These are phyloP conservation scores for Russula brevipes DNA, from an alignment of 768 basidiomycete species.

Conservation along the genomic window DNA sequence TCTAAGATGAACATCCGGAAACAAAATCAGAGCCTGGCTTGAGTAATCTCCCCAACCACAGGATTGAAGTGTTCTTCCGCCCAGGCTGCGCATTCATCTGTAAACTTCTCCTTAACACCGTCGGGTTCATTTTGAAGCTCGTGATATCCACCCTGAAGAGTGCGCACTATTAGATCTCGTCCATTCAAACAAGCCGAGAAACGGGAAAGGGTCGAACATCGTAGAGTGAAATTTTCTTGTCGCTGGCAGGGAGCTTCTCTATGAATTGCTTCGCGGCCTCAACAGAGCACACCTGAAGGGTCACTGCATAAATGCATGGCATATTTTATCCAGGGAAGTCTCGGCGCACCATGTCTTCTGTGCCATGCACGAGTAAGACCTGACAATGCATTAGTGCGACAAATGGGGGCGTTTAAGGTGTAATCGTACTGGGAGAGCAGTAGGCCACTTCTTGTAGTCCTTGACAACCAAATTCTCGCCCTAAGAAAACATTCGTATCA, in stretches of 20 bases:
- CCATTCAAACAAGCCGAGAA: background rate
- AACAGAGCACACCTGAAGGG: slow-evolving; percentile 47
- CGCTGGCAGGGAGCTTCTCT: slow-evolving; percentile 43
- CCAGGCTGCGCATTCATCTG: slow-evolving; percentile 53
- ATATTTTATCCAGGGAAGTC: background rate
- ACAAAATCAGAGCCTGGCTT: slow-evolving; percentile 17
- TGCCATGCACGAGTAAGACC: slow-evolving; percentile 60
- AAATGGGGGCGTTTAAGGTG: slow-evolving; percentile 5
- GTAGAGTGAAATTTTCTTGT: slow-evolving; percentile 49
- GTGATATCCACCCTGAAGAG: slow-evolving; percentile 61
- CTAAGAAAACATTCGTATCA: slow-evolving; percentile 34
- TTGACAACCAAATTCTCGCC: slow-evolving; percentile 51
- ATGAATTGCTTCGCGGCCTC: slow-evolving; percentile 51
- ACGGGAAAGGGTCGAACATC: slow-evolving; percentile 30
- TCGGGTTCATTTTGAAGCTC: slow-evolving; percentile 72
- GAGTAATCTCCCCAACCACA: background rate
- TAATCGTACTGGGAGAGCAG: slow-evolving; percentile 52
- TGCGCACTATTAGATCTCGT: background rate
- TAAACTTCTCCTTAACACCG: slow-evolving; percentile 58
- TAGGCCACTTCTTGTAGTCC: slow-evolving; percentile 57
- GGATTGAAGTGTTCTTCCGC: slow-evolving; percentile 15
- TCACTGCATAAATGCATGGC: slow-evolving; percentile 3
- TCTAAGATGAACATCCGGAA: background rate
- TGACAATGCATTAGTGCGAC: slow-evolving; percentile 27
- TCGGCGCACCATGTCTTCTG: slow-evolving; percentile 47